Evolutionary conservation across 1,139 yeast species (phyloP), one percentile per base, ranked within the genome.

Genomic region (Debaryomyces sp.): DNA sequence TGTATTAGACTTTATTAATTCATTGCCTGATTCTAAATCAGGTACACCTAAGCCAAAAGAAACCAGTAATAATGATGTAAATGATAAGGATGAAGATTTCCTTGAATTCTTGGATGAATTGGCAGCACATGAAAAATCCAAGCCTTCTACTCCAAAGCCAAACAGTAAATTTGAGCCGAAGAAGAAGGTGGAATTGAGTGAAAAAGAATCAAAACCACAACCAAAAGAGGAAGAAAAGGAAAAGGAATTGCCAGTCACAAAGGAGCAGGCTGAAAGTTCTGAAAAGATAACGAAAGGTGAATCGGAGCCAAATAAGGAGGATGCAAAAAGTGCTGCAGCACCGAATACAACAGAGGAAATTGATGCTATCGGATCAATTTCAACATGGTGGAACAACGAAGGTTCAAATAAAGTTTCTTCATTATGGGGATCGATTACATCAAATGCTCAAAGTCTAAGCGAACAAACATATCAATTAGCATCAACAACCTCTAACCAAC

Each of bases 31-130:
- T 51, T 79, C 83, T 30, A 75, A 77, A 50, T 53, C 70, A n/a
- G 63, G 62, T 21, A 70, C 77, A 15, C 71, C 75, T 9, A 64
- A 63, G 33, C 72, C 75, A 7, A 50, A 55, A 43, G 48, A 51
- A 30, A 47, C 53, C n/a, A 50, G 53, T 44, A 57, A 56, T 27
- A 56, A 53, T 27, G 62, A 54, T 34, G 62, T 61, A 41, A 62
- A 62, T 6, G 80, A 78, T 43, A 77, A 80, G 41, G 83, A 83
- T 51, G 87, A 84, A 32, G 97, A 92, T 56, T 84, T 94, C 41
- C 73, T 92, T 61, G 96, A 89, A 33, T 92, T 94, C 60, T 73
- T 94, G 53, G 97, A 92, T 63, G 96, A 92, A 62, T 73, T 94
- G 55, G 89, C 82, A 27, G 77, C 73, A 35, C 78, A 73, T 52